Evolutionary conservation across 768 basidiomycete species (phyloP).

Genomic region (Hortiboletus campestris): DNA sequence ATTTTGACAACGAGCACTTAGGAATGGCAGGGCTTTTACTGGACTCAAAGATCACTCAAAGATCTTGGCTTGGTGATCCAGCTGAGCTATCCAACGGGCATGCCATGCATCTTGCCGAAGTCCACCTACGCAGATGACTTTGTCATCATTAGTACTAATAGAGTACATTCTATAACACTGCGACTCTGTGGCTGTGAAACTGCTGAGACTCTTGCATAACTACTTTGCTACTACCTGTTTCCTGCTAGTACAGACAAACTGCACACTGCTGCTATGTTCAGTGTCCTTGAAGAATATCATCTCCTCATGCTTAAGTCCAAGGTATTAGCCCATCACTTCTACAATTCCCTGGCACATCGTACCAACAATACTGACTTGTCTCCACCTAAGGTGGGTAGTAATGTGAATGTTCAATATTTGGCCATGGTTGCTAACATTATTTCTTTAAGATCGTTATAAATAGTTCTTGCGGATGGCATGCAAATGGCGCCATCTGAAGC

Average conservation of each 20-base stretch:
- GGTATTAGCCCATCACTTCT: not conserved
- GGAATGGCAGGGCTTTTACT: too few relatives aligned
- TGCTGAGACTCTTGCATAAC: not conserved
- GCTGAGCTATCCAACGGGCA: not conserved
- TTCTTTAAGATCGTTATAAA: not conserved
- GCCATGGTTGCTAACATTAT: not conserved
- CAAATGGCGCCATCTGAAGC: not conserved
- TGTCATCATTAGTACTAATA: not conserved
- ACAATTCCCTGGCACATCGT: not conserved
- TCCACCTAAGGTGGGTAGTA: not conserved
- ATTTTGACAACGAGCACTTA: too few relatives aligned
- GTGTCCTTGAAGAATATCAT: not conserved
- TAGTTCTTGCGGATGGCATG: not conserved
- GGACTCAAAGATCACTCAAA: not conserved
- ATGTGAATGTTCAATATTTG: too few relatives aligned
- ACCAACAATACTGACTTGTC: not conserved
- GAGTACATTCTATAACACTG: not conserved
- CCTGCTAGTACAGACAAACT: not conserved
- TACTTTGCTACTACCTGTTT: not conserved
- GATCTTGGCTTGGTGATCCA: not conserved
- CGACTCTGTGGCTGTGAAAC: not conserved
- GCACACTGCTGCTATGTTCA: not conserved
- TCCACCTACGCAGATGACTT: not conserved
- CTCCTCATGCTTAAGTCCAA: not conserved
- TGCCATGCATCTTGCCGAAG: not conserved